Evolutionary conservation across 768 basidiomycete species (phyloP).

Genomic region (Naganishia randhawae): DNA sequence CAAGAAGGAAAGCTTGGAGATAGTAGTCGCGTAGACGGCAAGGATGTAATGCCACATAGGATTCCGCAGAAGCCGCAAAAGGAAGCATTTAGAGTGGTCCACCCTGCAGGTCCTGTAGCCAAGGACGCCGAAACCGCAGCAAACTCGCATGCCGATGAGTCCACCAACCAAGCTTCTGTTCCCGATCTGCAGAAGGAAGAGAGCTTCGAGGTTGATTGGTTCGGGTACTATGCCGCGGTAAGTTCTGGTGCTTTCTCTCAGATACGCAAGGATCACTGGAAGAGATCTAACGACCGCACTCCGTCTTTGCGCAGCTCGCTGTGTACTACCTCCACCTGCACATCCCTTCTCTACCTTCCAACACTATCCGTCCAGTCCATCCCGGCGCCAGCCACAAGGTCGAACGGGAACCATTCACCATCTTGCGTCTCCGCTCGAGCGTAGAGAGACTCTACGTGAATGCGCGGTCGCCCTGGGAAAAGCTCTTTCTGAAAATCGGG

Average conservation of each 20-base stretch:
- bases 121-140: not conserved
- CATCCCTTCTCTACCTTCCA: not conserved
- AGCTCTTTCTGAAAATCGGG: conserved; percentile 8
- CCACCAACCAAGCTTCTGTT: not conserved
- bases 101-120: not conserved
- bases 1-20: not conserved
- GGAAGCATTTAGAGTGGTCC: not conserved
- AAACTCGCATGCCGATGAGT: not conserved
- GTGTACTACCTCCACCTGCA: conserved; percentile 4
- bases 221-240: conserved; percentile 18
- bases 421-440: conserved; percentile 28
- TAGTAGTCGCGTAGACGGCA: not conserved
- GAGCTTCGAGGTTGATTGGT: not conserved
- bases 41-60: not conserved
- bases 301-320: not conserved
- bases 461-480: conserved; percentile 29
- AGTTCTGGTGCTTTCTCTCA: not conserved
- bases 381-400: not conserved
- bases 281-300: not conserved
- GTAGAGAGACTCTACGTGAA: conserved; percentile 32
- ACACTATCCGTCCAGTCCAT: not conserved
- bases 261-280: not conserved
- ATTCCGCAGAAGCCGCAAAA: not conserved
- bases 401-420: conserved; percentile 30
- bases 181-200: not conserved